Percentiles rank a stretch among this genome's conserved stretches.
Conservation (phyloP, 257 asterid species). For the Anisodus acutangulus region DNA sequence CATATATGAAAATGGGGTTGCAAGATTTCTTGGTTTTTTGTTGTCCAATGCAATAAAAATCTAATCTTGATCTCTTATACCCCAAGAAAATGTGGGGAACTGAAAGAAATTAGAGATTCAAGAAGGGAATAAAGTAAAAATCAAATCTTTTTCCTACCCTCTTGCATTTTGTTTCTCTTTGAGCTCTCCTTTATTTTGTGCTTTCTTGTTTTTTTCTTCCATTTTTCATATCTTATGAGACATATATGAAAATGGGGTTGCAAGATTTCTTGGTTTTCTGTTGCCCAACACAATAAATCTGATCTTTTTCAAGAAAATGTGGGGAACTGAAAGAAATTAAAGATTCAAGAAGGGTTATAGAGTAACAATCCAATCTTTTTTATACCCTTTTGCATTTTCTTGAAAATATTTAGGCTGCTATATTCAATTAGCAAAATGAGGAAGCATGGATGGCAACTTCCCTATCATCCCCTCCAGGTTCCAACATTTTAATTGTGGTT, state of each 20-base stretch:
- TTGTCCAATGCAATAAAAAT: constrained; percentile 30
- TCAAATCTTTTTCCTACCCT: constrained; percentile 26
- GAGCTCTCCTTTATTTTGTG: constrained; percentile 30
- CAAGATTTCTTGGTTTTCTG: constrained; percentile 56
- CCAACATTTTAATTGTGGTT: neutral
- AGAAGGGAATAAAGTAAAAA: constrained; percentile 40
- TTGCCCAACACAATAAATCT: constrained; percentile 27
- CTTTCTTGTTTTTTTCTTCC: constrained; percentile 22
- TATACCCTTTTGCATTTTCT: constrained; percentile 34
- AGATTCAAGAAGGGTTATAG: constrained; percentile 31
- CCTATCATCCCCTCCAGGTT: constrained; percentile 99
- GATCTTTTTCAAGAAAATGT: constrained; percentile 52
- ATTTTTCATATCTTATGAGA: constrained; percentile 6
- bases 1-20: constrained; percentile 38
- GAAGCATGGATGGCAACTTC: constrained; percentile 99
- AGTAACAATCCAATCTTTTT: constrained; percentile 36
- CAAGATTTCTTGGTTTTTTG: constrained; percentile 56
- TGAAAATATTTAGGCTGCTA: constrained; percentile 44
- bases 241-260: constrained; percentile 38
- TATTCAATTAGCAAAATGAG: constrained; percentile 54
- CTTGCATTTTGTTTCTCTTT: constrained; percentile 34
- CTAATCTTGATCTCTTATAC: constrained; percentile 38
- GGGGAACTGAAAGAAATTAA: constrained; percentile 45
- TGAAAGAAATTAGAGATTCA: constrained; percentile 33
- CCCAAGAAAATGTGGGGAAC: constrained; percentile 48